Percentiles rank a stretch among this genome's conserved stretches.
phyloP scores from a whole-genome alignment of 192 early-diverging fungal genomes.

The Chytriomyces sp. region DNA sequence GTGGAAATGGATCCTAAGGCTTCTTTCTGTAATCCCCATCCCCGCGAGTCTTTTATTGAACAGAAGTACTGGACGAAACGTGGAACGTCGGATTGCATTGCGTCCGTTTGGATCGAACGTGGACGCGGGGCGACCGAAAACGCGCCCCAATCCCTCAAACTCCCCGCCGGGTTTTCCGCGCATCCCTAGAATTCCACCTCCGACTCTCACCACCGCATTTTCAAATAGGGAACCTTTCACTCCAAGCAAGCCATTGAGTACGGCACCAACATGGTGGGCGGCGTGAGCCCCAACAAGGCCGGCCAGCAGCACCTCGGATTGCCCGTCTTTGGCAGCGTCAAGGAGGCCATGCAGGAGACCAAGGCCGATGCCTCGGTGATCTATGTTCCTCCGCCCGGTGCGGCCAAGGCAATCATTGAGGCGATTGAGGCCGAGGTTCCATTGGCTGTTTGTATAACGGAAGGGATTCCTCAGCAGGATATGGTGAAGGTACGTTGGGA shows the following conservation, averaged over 20 bases:
- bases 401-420: slow-evolving; percentile 93
- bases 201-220: not conserved
- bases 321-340: slow-evolving; percentile 90
- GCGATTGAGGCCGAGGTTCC: slow-evolving; percentile 97
- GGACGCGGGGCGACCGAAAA: too few species aligned
- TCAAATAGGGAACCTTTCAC: slow-evolving; percentile 92
- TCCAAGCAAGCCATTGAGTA: slow-evolving; percentile 99
- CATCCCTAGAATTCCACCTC: not conserved
- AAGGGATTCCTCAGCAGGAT: slow-evolving; percentile 99
- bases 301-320: slow-evolving; percentile 91
- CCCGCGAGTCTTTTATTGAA: too few species aligned
- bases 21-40: too few species aligned
- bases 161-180: not conserved
- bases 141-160: not conserved
- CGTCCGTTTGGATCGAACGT: too few species aligned
- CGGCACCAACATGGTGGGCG: slow-evolving; percentile 98
- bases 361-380: slow-evolving; percentile 96
- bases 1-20: too few species aligned
- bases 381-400: slow-evolving; percentile 98
- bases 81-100: too few species aligned
- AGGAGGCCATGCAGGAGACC: slow-evolving; percentile 80
- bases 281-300: slow-evolving; percentile 94
- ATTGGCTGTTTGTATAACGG: slow-evolving; percentile 95
- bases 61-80: too few species aligned
- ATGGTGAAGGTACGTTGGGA: slow-evolving; percentile 96